A percentile compares a stretch with the other conserved stretches of the same genome.
Conservation (phyloP, 495 filamentous ascomycete genomes). For the Cudoniella acicularis region DNA sequence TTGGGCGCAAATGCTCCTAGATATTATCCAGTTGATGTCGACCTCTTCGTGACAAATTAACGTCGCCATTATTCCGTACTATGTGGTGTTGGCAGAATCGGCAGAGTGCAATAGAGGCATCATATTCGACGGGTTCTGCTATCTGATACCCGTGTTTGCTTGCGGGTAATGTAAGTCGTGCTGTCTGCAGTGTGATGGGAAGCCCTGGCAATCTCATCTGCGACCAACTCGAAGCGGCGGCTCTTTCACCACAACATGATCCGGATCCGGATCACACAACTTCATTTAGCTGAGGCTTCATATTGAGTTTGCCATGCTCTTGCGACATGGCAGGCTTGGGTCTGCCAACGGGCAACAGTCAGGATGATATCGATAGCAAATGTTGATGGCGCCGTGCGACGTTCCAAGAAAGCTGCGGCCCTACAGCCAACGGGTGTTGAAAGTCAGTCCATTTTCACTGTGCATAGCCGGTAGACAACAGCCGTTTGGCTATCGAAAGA, state of each 20-base stretch:
- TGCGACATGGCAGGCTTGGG: not conserved
- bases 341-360: not conserved
- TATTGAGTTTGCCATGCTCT: not conserved
- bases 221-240: not conserved
- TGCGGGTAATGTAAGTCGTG: not conserved
- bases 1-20: not conserved
- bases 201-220: not conserved
- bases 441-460: not conserved
- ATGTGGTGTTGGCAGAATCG: not conserved
- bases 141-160: not conserved
- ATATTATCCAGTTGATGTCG: too few species aligned
- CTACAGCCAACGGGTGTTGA: not conserved
- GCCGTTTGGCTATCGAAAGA: not conserved
- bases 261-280: not conserved
- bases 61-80: too few species aligned
- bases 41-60: not conserved
- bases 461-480: not conserved
- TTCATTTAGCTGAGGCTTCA: not conserved
- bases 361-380: not conserved
- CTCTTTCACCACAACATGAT: not conserved
- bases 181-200: not conserved
- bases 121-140: not conserved
- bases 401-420: too few species aligned
- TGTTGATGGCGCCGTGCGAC: not conserved
- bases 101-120: not conserved